A percentile compares a stretch with the other conserved stretches of the same genome.
These are phyloP conservation scores for Raffaelea albimanens DNA, from an alignment of 2,329 filamentous ascomycete species.

Conservation along the genomic window DNA sequence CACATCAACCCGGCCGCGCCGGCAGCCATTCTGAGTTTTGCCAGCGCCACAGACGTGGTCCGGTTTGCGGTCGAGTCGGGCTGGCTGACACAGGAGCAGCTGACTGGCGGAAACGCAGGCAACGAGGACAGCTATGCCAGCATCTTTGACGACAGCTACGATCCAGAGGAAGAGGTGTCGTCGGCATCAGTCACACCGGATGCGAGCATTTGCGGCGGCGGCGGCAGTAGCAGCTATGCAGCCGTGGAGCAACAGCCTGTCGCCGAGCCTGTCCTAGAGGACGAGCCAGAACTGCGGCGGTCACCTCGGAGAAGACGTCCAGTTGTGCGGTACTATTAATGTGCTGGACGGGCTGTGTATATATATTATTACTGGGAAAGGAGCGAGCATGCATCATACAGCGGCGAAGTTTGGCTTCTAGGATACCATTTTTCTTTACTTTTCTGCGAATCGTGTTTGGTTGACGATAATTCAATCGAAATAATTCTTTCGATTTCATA, in stretches of 20 bases:
- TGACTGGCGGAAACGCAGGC: slow-evolving; percentile 23
- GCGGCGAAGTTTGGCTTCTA: too few relatives aligned
- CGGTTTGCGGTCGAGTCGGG: slow-evolving; percentile 47
- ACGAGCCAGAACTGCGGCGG: slow-evolving; percentile 10
- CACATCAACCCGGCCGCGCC: slow-evolving; percentile 43
- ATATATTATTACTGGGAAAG: not conserved
- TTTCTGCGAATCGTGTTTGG: too few relatives aligned
- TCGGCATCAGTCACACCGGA: not conserved
- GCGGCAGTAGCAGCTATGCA: too few relatives aligned
- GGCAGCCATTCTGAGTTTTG: slow-evolving; percentile 38
- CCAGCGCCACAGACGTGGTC: slow-evolving; percentile 46
- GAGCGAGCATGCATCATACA: not conserved
- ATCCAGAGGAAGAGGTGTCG: not conserved
- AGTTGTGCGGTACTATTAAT: slow-evolving; percentile 4
- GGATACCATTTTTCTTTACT: too few relatives aligned
- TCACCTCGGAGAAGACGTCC: slow-evolving; percentile 13
- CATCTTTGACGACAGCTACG: not conserved
- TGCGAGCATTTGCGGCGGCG: not conserved
- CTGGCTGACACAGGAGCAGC: slow-evolving; percentile 45
- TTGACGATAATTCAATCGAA: too few relatives aligned
- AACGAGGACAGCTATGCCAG: not conserved
- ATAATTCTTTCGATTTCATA: too few relatives aligned
- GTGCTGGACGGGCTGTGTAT: too few relatives aligned
- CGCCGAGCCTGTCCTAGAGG: slow-evolving; percentile 11
- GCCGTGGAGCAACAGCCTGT: slow-evolving; percentile 13